Base-by-base conservation (phyloP, 495 filamentous ascomycete genomes). In the Tuber borchii region DNA sequence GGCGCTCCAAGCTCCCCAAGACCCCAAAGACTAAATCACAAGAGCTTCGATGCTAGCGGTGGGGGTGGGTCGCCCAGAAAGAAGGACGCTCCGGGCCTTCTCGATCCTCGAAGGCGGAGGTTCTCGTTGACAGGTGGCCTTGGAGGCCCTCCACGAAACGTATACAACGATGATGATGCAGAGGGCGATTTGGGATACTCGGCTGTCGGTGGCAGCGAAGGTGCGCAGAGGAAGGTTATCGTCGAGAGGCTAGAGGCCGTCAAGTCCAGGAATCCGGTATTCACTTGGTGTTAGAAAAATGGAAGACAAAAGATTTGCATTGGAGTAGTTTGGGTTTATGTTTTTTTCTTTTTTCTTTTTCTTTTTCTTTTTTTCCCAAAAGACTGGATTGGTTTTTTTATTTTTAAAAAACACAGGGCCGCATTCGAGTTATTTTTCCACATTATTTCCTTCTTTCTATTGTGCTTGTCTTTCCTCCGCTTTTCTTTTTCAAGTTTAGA, bases 151-250 rank as follows among this genome's bases (percentile, higher is more conserved):
- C 78, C 78, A 40, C 74, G 78, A 70, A 81, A 81, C 68, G 79
- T 82, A 34, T 82, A 82, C 74, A 82, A 91, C 72, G 90, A 89
- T 51, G 93, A 94, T 74, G 93, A 97, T 82, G 86, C 90, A 0
- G 95, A 97, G 78, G 95, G 94, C 0, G 95, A 99, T 84, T 85
- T 99, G 39, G 95, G 95, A 9, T 98, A 97, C 84, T 93, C 94
- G 14, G 96, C 93, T 17, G 94, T 94, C 1, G 92, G 92, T 83
- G 96, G 90, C n/a, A 92, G 94, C 91, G 93, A 97, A 83, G 92
- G 93, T 3, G 91, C 92, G 74, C 89, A 91, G 83, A 88, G 93
- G 76, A 94, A 94, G 84, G 96, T 99, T 61, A 98, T 98, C 87
- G 95, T 98, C 56, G 95, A 99, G 86, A 86, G 95, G 80, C 83